phyloP scores from a whole-genome alignment of 1,284 basidiomycete genomes.

The Moesziomyces parantarcticus region DNA sequence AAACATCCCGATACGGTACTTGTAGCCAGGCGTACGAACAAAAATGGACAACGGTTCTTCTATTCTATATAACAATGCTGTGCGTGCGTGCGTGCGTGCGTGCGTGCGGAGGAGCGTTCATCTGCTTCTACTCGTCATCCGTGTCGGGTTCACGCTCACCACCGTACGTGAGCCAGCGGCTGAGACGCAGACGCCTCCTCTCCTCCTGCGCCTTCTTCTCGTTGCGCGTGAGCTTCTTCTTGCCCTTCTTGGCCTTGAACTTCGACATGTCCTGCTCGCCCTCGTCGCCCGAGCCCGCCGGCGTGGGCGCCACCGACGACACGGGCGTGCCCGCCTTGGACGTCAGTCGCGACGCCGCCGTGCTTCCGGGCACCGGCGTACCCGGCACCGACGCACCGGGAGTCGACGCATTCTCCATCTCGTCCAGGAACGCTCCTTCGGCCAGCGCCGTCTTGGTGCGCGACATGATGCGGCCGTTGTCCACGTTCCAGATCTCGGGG shows the following conservation, averaged over 20 bases:
- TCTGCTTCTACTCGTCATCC: conserved; percentile 57
- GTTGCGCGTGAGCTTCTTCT: conserved; percentile 67
- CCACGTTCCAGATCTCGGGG: conserved; percentile 75
- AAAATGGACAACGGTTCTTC: neutral
- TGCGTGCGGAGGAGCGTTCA: too few relatives aligned
- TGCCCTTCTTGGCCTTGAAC: conserved; percentile 67
- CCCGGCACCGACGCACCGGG: conserved; percentile 78
- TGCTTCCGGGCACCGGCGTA: conserved; percentile 69
- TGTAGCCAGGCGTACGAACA: too few relatives aligned
- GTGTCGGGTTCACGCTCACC: conserved; percentile 65
- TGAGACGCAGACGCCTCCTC: conserved; percentile 60
- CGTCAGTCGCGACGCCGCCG: conserved; percentile 67
- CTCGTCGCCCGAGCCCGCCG: conserved; percentile 70
- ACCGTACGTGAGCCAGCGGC: conserved; percentile 63
- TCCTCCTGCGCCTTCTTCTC: conserved; percentile 67
- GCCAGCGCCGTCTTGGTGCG: conserved; percentile 86
- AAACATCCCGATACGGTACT: too few relatives aligned
- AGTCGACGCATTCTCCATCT: conserved; percentile 71
- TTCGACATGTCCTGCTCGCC: conserved; percentile 67
- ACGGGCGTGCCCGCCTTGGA: conserved; percentile 67
- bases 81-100: too few relatives aligned
- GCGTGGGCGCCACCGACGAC: conserved; percentile 68
- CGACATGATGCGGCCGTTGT: conserved; percentile 81
- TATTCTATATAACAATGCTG: neutral
- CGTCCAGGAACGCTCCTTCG: conserved; percentile 77